Evolutionary conservation across 2,329 filamentous ascomycete genomes (phyloP).

Genomic region (Cryphonectria carpinicola): DNA sequence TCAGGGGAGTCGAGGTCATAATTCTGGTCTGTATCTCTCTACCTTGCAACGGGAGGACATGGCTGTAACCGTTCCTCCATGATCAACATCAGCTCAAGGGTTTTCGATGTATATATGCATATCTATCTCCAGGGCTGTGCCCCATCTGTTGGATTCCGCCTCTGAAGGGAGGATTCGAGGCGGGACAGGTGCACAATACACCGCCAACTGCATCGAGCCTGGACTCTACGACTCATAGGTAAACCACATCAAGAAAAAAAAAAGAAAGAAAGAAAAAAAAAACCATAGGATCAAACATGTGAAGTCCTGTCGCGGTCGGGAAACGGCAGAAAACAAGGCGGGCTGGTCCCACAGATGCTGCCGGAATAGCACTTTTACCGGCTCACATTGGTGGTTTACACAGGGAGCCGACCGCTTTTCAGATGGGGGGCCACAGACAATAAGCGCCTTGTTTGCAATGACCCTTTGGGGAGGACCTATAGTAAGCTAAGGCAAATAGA

Average conservation of each 20-base stretch:
- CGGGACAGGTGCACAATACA: not conserved
- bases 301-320: not conserved
- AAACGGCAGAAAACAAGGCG: slow-evolving; percentile 1
- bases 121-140: not conserved
- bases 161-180: not conserved
- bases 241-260: not conserved
- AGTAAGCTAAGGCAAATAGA: slow-evolving; percentile 11
- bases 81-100: not conserved
- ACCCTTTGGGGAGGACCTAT: not conserved
- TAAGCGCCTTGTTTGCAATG: slow-evolving; percentile 14
- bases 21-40: not conserved
- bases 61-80: not conserved
- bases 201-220: not conserved
- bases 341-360: not conserved
- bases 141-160: not conserved
- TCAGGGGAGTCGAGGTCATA: not conserved
- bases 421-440: slow-evolving; percentile 11
- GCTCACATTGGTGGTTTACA: not conserved
- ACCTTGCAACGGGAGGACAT: not conserved
- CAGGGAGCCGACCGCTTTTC: not conserved
- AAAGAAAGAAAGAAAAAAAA: not conserved
- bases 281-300: not conserved
- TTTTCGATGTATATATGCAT: not conserved
- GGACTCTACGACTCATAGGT: not conserved
- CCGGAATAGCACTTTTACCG: not conserved